Evolutionary conservation across 352 stramenopile species (phyloP).

Genomic region (Globisporangium splendens): DNA sequence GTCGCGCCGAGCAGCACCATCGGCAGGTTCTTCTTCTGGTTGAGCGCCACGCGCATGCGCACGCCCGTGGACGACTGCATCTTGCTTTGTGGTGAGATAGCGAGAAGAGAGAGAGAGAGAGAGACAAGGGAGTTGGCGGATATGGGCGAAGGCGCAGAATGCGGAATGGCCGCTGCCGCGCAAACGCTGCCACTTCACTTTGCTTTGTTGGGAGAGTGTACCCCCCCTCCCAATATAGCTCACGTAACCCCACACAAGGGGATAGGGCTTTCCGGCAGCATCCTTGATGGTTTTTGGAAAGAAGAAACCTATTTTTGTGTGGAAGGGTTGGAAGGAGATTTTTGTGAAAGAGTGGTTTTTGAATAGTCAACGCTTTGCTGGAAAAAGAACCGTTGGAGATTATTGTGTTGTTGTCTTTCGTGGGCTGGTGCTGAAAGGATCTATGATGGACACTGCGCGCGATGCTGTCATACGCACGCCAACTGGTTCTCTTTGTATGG

Average conservation of each 20-base stretch:
- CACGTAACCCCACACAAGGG: neutral
- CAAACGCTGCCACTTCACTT: neutral
- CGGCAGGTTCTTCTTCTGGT: conserved; percentile 60
- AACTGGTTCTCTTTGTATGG: neutral
- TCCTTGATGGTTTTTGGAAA: neutral
- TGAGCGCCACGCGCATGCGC: conserved; percentile 64
- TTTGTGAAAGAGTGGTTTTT: neutral
- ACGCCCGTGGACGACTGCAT: conserved; percentile 66
- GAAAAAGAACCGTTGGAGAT: neutral
- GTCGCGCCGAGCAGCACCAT: conserved; percentile 40
- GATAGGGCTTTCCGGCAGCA: neutral
- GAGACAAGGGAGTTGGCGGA: no score
- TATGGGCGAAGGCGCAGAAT: no score
- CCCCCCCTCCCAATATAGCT: neutral
- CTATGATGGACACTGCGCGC: neutral
- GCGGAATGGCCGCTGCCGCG: neutral
- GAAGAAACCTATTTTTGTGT: neutral
- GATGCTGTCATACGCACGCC: neutral
- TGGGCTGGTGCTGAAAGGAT: conserved; percentile 1
- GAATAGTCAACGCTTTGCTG: neutral
- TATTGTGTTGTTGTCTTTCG: neutral
- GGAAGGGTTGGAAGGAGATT: neutral
- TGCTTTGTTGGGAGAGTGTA: neutral
- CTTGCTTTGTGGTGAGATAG: neutral
- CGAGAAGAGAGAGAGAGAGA: neutral